phyloP scores from a whole-genome alignment of 805 yeast species.

The Monosporozyma aquatica region DNA sequence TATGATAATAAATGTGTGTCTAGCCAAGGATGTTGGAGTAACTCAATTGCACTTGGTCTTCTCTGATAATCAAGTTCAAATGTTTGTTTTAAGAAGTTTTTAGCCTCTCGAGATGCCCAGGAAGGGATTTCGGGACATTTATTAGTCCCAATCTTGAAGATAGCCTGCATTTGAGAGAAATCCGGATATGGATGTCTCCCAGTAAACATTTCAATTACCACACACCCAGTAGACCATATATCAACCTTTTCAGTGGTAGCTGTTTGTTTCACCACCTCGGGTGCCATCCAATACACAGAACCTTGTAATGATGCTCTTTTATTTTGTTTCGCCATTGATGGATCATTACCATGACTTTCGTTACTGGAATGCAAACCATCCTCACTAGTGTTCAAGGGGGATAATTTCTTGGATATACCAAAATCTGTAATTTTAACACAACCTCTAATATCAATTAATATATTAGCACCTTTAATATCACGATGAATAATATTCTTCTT shows the following conservation, averaged over 20 bases:
- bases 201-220: conserved; percentile 89
- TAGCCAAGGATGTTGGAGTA: conserved; percentile 44
- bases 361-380: too few relatives aligned
- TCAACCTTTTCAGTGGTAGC: conserved; percentile 89
- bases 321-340: conserved; percentile 14
- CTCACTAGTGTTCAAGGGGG: conserved; percentile 35
- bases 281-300: conserved; percentile 98
- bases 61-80: conserved; percentile 67
- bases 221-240: conserved; percentile 95
- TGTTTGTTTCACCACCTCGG: conserved; percentile 92
- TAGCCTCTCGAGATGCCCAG: conserved; percentile 59
- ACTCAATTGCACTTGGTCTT: conserved; percentile 65
- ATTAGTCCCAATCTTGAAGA: conserved; percentile 84
- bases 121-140: conserved; percentile 73
- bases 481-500: conserved; percentile 71
- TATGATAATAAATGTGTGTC: conserved; percentile 14
- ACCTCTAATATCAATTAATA: conserved; percentile 70
- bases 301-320: conserved; percentile 81
- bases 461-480: conserved; percentile 85
- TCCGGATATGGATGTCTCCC: conserved; percentile 95
- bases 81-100: conserved; percentile 53
- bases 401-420: conserved; percentile 66
- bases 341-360: conserved; percentile 34
- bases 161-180: conserved; percentile 93
- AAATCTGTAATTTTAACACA: conserved; percentile 80